These are phyloP conservation scores for Zopfia rhizophila DNA, from an alignment of 2,329 filamentous ascomycete species.

Conservation along the genomic window DNA sequence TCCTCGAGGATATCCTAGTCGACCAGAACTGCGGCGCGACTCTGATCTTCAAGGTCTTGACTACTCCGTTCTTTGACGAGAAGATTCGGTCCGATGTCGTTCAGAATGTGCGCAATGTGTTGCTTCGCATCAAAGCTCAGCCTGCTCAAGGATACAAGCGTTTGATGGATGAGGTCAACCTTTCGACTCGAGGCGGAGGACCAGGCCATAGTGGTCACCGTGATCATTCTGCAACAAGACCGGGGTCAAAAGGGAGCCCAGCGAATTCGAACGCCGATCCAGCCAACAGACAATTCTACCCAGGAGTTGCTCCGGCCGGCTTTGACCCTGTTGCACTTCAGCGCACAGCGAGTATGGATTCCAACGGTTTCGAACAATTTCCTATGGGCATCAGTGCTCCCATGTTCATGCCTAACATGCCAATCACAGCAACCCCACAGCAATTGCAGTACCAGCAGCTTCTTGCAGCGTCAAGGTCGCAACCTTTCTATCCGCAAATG, in stretches of 20 bases:
- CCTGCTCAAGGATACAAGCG: conserved; percentile 97
- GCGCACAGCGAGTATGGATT: conserved; percentile 61
- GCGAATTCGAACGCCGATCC: conserved; percentile 39
- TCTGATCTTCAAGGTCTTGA: conserved; percentile 97
- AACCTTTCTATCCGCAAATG: conserved; percentile 59
- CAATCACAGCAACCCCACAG: conserved; percentile 57
- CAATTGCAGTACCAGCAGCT: conserved; percentile 69
- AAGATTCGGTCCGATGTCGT: conserved; percentile 86
- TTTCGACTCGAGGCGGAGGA: conserved; percentile 69
- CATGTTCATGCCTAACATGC: conserved; percentile 52
- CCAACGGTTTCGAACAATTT: conserved; percentile 59
- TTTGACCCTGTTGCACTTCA: conserved; percentile 57
- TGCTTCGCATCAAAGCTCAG: conserved; percentile 90
- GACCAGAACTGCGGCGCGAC: conserved; percentile 94
- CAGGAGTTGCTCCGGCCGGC: conserved; percentile 45
- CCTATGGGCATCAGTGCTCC: conserved; percentile 44
- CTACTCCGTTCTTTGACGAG: conserved; percentile 97
- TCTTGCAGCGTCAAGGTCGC: conserved; percentile 57
- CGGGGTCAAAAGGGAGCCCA: conserved; percentile 49
- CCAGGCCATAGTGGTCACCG: conserved; percentile 44
- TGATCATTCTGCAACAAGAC: conserved; percentile 49
- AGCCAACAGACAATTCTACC: conserved; percentile 47
- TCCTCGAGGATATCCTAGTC: conserved; percentile 87
- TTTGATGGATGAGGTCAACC: conserved; percentile 96
- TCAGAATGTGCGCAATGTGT: conserved; percentile 89